A percentile compares a stretch with the other conserved stretches of the same genome.
phyloP scores from a whole-genome alignment of 129 eudicot species.

The Pseudognaphalium luteoalbum region DNA sequence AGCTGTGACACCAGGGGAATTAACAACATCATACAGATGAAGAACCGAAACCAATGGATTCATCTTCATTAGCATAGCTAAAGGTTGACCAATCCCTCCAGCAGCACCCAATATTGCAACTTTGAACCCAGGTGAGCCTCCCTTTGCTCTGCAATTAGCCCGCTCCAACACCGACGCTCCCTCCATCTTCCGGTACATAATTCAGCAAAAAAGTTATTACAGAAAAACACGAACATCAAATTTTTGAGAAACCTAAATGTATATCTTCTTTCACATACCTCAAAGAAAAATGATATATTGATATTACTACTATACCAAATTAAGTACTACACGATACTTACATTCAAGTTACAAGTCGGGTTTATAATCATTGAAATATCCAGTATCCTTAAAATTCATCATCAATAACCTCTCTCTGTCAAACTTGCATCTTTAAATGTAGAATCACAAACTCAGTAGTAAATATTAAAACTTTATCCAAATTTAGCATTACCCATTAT shows the following conservation, averaged over 20 bases:
- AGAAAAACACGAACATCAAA: neutral
- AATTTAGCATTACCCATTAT: constrained; percentile 4
- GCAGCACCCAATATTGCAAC: constrained; percentile 97
- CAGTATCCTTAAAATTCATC: neutral
- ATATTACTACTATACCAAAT: constrained; percentile 4
- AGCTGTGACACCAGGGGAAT: constrained; percentile 94
- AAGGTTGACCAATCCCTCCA: constrained; percentile 95
- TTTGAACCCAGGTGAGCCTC: constrained; percentile 86
- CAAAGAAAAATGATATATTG: neutral
- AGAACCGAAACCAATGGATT: constrained; percentile 86
- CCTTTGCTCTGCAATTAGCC: constrained; percentile 83
- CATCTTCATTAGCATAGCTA: constrained; percentile 92
- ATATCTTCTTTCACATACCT: neutral
- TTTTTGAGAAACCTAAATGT: neutral
- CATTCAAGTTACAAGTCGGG: constrained; percentile 2
- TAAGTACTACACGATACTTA: neutral
- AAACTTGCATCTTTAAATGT: neutral
- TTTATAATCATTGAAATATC: constrained; percentile 2
- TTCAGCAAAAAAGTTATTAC: neutral
- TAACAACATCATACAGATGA: constrained; percentile 93
- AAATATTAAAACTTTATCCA: constrained; percentile 8
- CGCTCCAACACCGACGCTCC: constrained; percentile 48
- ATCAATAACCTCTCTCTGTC: neutral
- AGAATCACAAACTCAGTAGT: neutral
- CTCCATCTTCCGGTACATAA: constrained; percentile 40